Evolutionary conservation across 2,329 filamentous ascomycete genomes (phyloP), one percentile per base, ranked within the genome.

Genomic region (Fusarium xylarioides): DNA sequence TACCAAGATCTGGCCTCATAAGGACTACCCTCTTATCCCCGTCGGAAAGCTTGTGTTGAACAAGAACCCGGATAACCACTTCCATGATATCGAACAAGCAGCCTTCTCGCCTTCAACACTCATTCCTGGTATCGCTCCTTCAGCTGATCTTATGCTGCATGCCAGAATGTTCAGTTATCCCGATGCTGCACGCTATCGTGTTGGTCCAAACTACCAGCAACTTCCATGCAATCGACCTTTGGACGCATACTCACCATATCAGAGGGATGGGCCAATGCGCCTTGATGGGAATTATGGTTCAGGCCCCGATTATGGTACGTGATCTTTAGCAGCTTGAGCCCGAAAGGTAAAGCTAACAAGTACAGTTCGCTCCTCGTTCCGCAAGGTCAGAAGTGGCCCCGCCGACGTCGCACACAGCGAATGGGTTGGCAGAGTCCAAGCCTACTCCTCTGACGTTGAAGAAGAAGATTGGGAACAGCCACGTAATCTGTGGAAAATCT

Each of bases 201-300:
- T 89, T n/a, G 87, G 87, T 5, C 81, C 85, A 42, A 88, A 89
- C 66, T 79, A 86, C 30, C 83, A 86, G 61, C 85, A 88, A 62
- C 78, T 88, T 1, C 86, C 85, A 3, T 74, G 56, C 50, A 81
- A 81, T 53, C 28, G 63, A 11, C 49, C 63, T 11, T 18, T 63
- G 8, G 57, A 63, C 2, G 30, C 23, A 2, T 63, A 55, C 4
- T 66, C 63, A 2, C 58, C 49, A 5, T 55, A 63, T 11, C 47
- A 66, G 16, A 21, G 35, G 5, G 63, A 43, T 8, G 58, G 58
- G 0, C 35, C 63, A 0, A 66, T 63, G 49, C 49, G 35, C 2
- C 23, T 66, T 11, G 58, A 63, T 30, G 49, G 63, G 0, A 66
- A 63, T 3, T 63, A 63, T 3, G 49, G 63, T 1, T 63, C 58